Conservation (phyloP, 495 filamentous ascomycete genomes). For the Aspergillus sclerotiicarbonarius region DNA sequence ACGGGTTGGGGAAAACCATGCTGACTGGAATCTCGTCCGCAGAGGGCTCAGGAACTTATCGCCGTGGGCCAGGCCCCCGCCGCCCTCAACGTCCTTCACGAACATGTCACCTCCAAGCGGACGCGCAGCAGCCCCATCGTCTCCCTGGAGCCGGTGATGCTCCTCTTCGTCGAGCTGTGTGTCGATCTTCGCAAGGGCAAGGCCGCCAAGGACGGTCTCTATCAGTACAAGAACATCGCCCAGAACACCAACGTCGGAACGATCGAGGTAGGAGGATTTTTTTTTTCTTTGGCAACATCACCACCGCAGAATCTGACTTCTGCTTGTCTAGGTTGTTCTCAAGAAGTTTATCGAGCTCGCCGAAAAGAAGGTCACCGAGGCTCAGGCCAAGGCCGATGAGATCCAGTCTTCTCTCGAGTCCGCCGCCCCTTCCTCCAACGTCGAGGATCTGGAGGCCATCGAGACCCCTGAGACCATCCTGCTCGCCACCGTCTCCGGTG, state of each 20-base stretch:
- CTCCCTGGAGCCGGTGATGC: constrained; percentile 96
- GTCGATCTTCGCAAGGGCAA: constrained; percentile 97
- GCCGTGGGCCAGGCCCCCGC: constrained; percentile 90
- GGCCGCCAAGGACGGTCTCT: constrained; percentile 95
- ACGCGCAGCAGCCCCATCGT: constrained; percentile 96
- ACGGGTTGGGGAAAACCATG: constrained; percentile 2
- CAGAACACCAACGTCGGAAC: constrained; percentile 98
- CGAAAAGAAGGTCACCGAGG: constrained; percentile 92
- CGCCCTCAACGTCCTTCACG: constrained; percentile 91
- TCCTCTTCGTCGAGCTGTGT: constrained; percentile 92
- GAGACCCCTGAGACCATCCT: constrained; percentile 98
- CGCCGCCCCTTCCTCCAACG: constrained; percentile 63
- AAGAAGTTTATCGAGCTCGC: constrained; percentile 97
- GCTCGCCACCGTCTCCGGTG: constrained; percentile 93
- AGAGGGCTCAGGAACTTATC: constrained; percentile 96
- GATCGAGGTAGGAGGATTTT: constrained; percentile 67
- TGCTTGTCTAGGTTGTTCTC: constrained; percentile 66
- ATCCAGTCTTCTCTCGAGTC: constrained; percentile 84
- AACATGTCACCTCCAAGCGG: constrained; percentile 97
- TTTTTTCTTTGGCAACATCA: not conserved
- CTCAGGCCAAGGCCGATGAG: constrained; percentile 93
- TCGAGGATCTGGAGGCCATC: constrained; percentile 94
- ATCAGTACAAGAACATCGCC: constrained; percentile 99
- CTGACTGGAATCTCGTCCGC: constrained; percentile 7
- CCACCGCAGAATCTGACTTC: constrained; percentile 10